Evolutionary conservation across 179 eudicot species (phyloP), one percentile per base, ranked within the genome.

Genomic region (Monotropa hypopitys): DNA sequence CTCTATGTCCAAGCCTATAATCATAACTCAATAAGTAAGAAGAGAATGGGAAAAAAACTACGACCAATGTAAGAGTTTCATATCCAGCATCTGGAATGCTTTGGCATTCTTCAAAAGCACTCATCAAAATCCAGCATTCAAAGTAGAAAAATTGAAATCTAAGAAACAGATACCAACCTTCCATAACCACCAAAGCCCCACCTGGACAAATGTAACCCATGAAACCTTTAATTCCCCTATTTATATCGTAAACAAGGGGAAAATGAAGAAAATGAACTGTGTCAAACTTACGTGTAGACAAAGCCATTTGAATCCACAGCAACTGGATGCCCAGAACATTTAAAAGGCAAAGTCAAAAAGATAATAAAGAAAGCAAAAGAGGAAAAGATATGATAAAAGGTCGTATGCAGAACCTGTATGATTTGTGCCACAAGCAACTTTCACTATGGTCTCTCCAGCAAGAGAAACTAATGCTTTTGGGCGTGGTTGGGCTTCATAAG

Each of bases 161-260:
- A 61, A 54, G 66, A 45, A 89, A 87, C 63, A 73, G 87, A 90
- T 70, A 89, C 91, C 63, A 68, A 96, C 99, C 99, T 93, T 86
- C 99, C 99, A 85, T 95, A 91, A 75, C 99, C 99, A 73, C 99
- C 99, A 85, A 56, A 91, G 73, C 99, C 99, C 99, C 99, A 95
- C 86, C 99, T 95, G 80, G 76, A 81, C 30, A 70, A 57, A 59
- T 30, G n/a, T 35, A 20, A 18, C 45, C 30, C 21, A 26, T 18
- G 69, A 76, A 63, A 59, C 49, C 8, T 30, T 47, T 79, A 47
- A 79, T 32, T 38, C 13, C 8, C 23, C 66, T 30, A 61, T 12
- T 28, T 13, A 61, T 61, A 28, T 11, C 20, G 28, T 4, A 12
- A 13, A 28, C 38, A 61, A 57, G 67, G 3, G 3, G 2, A 40